Conservation (phyloP, 2,329 filamentous ascomycete genomes). For the Ophiosphaerella herpotricha region DNA sequence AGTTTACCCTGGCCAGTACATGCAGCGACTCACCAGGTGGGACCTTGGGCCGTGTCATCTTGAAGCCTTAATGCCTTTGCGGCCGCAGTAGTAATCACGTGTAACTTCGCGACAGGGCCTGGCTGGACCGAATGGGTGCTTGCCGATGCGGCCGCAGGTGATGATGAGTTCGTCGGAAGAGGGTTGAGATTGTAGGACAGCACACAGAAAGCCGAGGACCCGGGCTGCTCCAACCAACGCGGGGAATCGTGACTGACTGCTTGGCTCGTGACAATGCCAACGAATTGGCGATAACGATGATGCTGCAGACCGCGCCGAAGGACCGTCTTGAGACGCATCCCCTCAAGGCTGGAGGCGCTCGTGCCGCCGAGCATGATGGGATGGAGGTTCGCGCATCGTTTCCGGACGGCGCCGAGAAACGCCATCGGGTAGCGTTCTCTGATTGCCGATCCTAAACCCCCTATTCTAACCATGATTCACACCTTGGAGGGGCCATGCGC, state of each 20-base stretch:
- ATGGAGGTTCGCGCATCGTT: not conserved
- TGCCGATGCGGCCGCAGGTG: slow-evolving; percentile 31
- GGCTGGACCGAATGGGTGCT: slow-evolving; percentile 13
- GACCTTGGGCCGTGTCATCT: slow-evolving; percentile 44
- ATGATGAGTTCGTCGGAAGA: slow-evolving; percentile 32
- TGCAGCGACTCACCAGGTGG: slow-evolving; percentile 33
- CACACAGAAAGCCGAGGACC: slow-evolving; percentile 7
- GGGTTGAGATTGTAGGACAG: slow-evolving; percentile 22
- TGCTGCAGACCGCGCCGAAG: slow-evolving; percentile 1
- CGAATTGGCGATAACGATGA: slow-evolving; percentile 9
- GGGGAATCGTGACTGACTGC: not conserved
- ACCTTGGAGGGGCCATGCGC: not conserved
- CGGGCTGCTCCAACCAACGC: not conserved
- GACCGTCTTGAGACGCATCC: not conserved
- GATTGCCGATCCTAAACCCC: slow-evolving; percentile 3
- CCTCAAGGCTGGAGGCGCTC: slow-evolving; percentile 5
- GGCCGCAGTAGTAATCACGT: slow-evolving; percentile 27
- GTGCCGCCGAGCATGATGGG: too few species aligned
- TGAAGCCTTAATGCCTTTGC: slow-evolving; percentile 4
- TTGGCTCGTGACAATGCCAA: slow-evolving; percentile 5
- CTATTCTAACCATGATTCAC: slow-evolving; percentile 2
- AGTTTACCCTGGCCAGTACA: not conserved
- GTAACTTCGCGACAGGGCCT: slow-evolving; percentile 15
- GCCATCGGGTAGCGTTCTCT: slow-evolving; percentile 5
- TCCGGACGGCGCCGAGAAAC: slow-evolving; percentile 1